Evolutionary conservation across 2,329 filamentous ascomycete species (phyloP).

Genomic region (Xylaria multiplex): DNA sequence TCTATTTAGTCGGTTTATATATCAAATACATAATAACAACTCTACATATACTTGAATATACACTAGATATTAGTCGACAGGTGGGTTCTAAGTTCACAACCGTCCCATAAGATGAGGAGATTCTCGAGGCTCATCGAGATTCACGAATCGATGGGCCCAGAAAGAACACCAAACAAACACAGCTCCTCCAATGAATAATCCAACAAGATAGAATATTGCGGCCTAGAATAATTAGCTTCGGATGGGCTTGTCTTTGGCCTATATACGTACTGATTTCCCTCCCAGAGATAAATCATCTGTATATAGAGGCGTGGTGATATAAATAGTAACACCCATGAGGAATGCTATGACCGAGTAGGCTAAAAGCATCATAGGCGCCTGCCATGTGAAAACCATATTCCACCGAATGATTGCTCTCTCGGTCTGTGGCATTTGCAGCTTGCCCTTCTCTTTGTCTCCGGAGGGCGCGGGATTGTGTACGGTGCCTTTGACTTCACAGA

Average conservation of each 20-base stretch:
- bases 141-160: slow-evolving; percentile 45
- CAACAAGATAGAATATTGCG: slow-evolving; percentile 39
- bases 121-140: slow-evolving; percentile 8
- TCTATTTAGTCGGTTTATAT: too few species aligned
- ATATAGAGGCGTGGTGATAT: slow-evolving; percentile 43
- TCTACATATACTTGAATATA: too few species aligned
- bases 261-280: slow-evolving; percentile 37
- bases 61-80: too few species aligned
- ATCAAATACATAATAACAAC: too few species aligned
- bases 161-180: slow-evolving; percentile 46
- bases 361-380: slow-evolving; percentile 47
- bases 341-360: slow-evolving; percentile 44
- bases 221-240: slow-evolving; percentile 28
- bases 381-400: slow-evolving; percentile 49
- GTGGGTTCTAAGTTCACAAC: too few species aligned
- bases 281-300: slow-evolving; percentile 32
- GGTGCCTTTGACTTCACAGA: slow-evolving; percentile 30
- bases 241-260: too few species aligned
- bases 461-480: neutral
- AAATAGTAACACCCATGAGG: slow-evolving; percentile 40
- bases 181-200: slow-evolving; percentile 35
- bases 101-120: neutral
- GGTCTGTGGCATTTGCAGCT: slow-evolving; percentile 26
- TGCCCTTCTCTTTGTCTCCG: slow-evolving; percentile 23
- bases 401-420: slow-evolving; percentile 40